Evolutionary conservation across 2,329 filamentous ascomycete species (phyloP), one percentile per base, ranked within the genome.

Genomic region (Calonectria pseudoreteaudii): DNA sequence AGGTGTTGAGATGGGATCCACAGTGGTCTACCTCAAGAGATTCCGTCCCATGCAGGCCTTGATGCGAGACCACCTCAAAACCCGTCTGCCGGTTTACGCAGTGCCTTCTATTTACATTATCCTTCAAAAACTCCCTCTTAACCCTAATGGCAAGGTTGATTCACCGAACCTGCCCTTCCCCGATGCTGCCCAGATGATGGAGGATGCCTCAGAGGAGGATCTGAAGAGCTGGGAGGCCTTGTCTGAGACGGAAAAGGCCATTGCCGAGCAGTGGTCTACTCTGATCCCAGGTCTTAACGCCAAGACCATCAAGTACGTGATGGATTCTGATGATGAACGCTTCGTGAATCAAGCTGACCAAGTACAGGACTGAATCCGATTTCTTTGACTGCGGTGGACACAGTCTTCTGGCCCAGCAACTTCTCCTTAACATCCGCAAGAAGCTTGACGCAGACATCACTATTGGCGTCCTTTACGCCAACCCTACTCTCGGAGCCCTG

Each of bases 91-190:
- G 2, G 75, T 69, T 30, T 80, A 86, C 66, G 80, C 82, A 0
- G 82, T 86, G 4, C 85, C 85, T 5, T 81, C 80, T 13, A 77
- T 76, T 41, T 85, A 80, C 62, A 84, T 86, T 60, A 68, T 82
- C 13, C 75, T 85, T n/a, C 41, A 80, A 20, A 83, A 87, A 88
- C 16, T 96, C 95, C 83, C 84, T 20, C 89, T 96, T 92, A 49
- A 94, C 81, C 93, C 94, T 20, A 95, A 95, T 78, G 93, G 94
- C 77, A 96, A 96, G 85, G 91, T 96, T 64, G 94, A 97, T 84
- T 93, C 91, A 82, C 93, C 94, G 26, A 92, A 91, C 2, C 86
- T 97, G 68, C 94, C 94, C 0, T 96, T 95, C 89, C 94, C 94
- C 0, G 94, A 96, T 83, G 91, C 91, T 30, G 90, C 91, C 16